Evolutionary conservation across 2,329 filamentous ascomycete species (phyloP).

Genomic region (Neofusicoccum ribis): DNA sequence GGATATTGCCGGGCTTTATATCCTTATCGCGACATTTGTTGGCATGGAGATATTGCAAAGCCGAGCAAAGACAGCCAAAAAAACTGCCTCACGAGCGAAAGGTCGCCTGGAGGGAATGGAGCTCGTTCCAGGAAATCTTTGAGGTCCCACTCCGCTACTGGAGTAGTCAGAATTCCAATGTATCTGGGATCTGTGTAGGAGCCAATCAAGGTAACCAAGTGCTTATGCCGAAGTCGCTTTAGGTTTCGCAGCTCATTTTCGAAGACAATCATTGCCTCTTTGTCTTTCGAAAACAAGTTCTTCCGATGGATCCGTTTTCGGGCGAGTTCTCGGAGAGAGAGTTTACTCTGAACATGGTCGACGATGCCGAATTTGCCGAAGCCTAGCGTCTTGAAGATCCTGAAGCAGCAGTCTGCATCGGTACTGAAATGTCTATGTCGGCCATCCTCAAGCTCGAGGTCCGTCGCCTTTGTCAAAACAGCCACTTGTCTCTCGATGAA

Average conservation of each 20-base stretch:
- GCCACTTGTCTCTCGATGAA: conserved; percentile 24
- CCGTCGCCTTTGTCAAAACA: conserved; percentile 30
- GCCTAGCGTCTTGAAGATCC: conserved; percentile 23
- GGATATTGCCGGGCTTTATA: conserved; percentile 35
- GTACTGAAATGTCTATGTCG: conserved; percentile 28
- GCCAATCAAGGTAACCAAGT: conserved; percentile 27
- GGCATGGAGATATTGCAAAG: conserved; percentile 29
- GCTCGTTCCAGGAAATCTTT: background rate
- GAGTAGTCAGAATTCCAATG: conserved; percentile 11
- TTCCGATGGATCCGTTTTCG: conserved; percentile 26
- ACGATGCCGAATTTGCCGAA: conserved; percentile 27
- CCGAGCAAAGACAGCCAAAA: conserved; percentile 32
- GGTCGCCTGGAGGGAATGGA: background rate
- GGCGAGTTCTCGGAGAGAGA: conserved; percentile 27
- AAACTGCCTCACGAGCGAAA: conserved; percentile 24
- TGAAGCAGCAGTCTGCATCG: conserved; percentile 26
- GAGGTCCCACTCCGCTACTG: conserved; percentile 19
- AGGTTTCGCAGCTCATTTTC: conserved; percentile 23
- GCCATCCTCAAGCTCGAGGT: conserved; percentile 29
- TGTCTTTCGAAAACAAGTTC: conserved; percentile 21
- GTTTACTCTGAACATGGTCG: conserved; percentile 26
- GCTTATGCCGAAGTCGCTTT: conserved; percentile 24
- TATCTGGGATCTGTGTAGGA: conserved; percentile 14
- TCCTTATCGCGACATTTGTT: conserved; percentile 31
- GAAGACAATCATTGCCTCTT: conserved; percentile 20